Percentiles rank a stretch among this genome's conserved stretches.
Evolutionary conservation across 2,329 filamentous ascomycete genomes (phyloP).

Genomic region (Ophiostoma himal-ulmi): DNA sequence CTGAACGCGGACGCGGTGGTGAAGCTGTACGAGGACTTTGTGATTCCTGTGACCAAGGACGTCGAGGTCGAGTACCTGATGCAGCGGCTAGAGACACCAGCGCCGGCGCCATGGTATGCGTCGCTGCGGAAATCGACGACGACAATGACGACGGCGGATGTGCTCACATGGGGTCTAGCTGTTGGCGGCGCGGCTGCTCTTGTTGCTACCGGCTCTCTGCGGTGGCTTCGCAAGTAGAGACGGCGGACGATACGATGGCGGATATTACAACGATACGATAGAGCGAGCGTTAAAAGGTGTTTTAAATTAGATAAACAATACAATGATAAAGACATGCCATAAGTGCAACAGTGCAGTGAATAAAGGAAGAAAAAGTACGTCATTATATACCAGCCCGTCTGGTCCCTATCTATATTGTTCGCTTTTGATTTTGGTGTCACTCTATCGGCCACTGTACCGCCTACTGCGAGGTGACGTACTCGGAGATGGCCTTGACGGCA

Average conservation of each 20-base stretch:
- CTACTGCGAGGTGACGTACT: slow-evolving; percentile 59
- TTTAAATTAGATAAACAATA: not conserved
- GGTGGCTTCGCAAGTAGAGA: slow-evolving; percentile 22
- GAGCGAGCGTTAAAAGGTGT: not conserved
- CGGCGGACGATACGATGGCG: not conserved
- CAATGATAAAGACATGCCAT: not conserved
- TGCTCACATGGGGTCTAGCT: slow-evolving; percentile 14
- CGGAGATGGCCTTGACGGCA: slow-evolving; percentile 68
- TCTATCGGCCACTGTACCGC: slow-evolving; percentile 18
- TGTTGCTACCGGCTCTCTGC: slow-evolving; percentile 13
- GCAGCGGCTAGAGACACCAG: slow-evolving; percentile 60
- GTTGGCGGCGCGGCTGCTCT: slow-evolving; percentile 13
- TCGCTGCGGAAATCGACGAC: slow-evolving; percentile 9
- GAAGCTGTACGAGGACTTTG: slow-evolving; percentile 81
- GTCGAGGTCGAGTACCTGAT: slow-evolving; percentile 98
- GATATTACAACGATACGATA: not conserved
- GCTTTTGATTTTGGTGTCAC: not conserved
- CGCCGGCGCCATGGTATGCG: slow-evolving; percentile 22
- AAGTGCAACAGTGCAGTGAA: not conserved
- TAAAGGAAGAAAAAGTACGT: not conserved
- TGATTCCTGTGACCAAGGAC: slow-evolving; percentile 95
- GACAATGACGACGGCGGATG: slow-evolving; percentile 11
- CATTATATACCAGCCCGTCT: not conserved
- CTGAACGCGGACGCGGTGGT: slow-evolving; percentile 91
- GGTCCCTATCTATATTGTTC: not conserved